Evolutionary conservation across 2,329 filamentous ascomycete species (phyloP), one percentile per base, ranked within the genome.

Genomic region (Calonectria multiphialidica): DNA sequence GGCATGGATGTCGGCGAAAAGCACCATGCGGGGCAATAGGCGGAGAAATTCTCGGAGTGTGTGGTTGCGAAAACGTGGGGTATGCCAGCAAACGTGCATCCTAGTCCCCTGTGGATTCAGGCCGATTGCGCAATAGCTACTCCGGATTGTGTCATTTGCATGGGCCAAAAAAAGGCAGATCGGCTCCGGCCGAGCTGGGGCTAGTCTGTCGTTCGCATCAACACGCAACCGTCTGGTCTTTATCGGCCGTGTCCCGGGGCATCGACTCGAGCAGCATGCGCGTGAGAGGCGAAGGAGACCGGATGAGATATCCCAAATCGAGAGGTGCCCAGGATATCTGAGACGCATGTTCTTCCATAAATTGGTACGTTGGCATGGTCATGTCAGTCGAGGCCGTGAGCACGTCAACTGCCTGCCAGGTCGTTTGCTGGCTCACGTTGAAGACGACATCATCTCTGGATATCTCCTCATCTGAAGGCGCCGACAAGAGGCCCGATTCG

Each of bases 21-120:
- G 10, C 35, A 37, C 21, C 21, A 59, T 23, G 33, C 53, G 53
- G 33, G 44, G 44, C 44, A 47, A 47, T 23, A 10, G 25, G 55
- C 80, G 80, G 80, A 79, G 79, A 79, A 77, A 78, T 68, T 74
- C 33, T 73, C 71, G 75, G 78, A 75, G 71, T n/a, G 18, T 49
- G n/a, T n/a, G 30, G 21, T 12, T 9, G 40, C 44, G 5, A 59
- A n/a, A 61, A 64, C 64, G 74, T 66, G 73, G 74, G 64, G 77
- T 68, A 68, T 33, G 37, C 23, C 33, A 66, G 53, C 25, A 44
- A 13, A 37, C 37, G 30, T 23, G 28, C 47, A 21, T 49, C 45
- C 47, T 35, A 23, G 37, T 21, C 35, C 21, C 28, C 23, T 62
- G 69, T 68, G 23, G 57, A 74, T 70, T 68, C 47, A 71, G 67